These are phyloP conservation scores for Backusella psychrophila DNA, from an alignment of 192 early-diverging fungal genomes.

Conservation along the genomic window DNA sequence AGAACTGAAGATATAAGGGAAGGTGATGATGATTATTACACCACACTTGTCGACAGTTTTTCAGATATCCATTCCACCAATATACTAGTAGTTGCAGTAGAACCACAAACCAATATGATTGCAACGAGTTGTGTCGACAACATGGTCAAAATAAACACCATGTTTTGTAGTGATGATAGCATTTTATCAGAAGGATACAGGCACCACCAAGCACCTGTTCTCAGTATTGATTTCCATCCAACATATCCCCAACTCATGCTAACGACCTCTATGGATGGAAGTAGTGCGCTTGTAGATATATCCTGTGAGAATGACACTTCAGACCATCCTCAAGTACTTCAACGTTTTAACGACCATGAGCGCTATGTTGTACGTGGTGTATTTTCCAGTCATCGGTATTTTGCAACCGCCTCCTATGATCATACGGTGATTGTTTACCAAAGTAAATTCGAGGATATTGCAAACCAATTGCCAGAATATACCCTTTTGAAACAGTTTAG, in stretches of 20 bases:
- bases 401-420: constrained; percentile 74
- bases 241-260: constrained; percentile 42
- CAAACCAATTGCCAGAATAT: constrained; percentile 5
- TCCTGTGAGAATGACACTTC: not conserved
- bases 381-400: constrained; percentile 48
- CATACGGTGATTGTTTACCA: constrained; percentile 62
- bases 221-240: constrained; percentile 66
- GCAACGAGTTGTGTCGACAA: constrained; percentile 60
- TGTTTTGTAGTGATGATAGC: constrained; percentile 37
- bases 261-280: constrained; percentile 55
- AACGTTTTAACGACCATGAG: constrained; percentile 66
- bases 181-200: constrained; percentile 33
- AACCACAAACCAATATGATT: constrained; percentile 37
- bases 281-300: constrained; percentile 41
- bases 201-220: constrained; percentile 56
- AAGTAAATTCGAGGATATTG: constrained; percentile 9
- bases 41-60: constrained; percentile 31
- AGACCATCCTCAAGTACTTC: constrained; percentile 29
- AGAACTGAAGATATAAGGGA: constrained; percentile 18
- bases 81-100: constrained; percentile 48
- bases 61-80: constrained; percentile 54
- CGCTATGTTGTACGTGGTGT: constrained; percentile 65
- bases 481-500: constrained; percentile 22
- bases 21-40: constrained; percentile 44
- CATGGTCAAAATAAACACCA: constrained; percentile 48